A percentile compares a stretch with the other conserved stretches of the same genome.
Conservation (phyloP, 768 basidiomycete genomes). For the Lactifluus pinguis region DNA sequence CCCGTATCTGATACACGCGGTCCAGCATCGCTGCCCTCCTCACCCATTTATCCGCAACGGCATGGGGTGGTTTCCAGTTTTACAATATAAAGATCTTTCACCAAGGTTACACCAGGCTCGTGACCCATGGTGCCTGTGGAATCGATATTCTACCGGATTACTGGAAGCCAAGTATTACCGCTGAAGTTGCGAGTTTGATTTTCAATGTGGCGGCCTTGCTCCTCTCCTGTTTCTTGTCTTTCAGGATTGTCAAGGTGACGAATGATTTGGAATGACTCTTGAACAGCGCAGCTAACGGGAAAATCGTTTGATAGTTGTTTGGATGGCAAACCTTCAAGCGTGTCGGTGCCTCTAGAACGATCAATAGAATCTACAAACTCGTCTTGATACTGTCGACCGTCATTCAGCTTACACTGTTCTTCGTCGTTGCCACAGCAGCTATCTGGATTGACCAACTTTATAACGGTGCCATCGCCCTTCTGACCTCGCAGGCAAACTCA, state of each 20-base stretch:
- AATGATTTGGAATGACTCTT: not conserved
- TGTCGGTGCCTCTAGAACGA: constrained; percentile 63
- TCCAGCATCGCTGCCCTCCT: constrained; percentile 51
- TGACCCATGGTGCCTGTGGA: constrained; percentile 56
- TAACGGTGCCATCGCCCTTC: constrained; percentile 52
- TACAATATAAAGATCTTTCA: constrained; percentile 50
- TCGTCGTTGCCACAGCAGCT: constrained; percentile 58
- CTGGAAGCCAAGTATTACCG: constrained; percentile 49
- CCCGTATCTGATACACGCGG: not conserved
- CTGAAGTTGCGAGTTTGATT: constrained; percentile 57
- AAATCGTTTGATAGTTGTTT: constrained; percentile 38
- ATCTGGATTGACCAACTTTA: constrained; percentile 74
- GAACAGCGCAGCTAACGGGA: not conserved
- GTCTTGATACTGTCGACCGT: constrained; percentile 62
- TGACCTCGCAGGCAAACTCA: constrained; percentile 31
- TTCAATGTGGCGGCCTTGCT: constrained; percentile 54
- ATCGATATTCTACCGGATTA: constrained; percentile 50
- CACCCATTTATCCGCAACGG: constrained; percentile 65
- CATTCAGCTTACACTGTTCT: constrained; percentile 72
- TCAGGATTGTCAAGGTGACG: constrained; percentile 62
- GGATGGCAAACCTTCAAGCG: constrained; percentile 89
- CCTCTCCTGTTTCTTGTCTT: constrained; percentile 55
- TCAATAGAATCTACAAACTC: constrained; percentile 67
- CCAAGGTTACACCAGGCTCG: constrained; percentile 43
- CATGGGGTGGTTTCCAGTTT: constrained; percentile 66